A percentile compares a stretch with the other conserved stretches of the same genome.
Conservation (phyloP, 768 basidiomycete species). For the Cyclocybe aegerita region DNA sequence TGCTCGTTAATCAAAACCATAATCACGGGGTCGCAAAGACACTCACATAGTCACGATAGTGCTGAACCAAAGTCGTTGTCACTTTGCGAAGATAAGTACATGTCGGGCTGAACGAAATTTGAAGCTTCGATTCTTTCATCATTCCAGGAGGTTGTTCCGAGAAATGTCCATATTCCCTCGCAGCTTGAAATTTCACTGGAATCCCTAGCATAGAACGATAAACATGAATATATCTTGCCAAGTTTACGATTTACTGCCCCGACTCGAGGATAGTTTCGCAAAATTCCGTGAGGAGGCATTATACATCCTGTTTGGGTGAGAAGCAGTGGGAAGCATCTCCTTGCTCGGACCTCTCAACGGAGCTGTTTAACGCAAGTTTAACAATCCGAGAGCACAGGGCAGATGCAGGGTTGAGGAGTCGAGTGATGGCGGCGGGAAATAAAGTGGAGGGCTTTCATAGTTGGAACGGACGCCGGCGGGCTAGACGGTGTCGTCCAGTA, state of each 20-base stretch:
- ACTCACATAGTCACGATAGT: too few relatives aligned
- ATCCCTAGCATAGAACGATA: conserved; percentile 8
- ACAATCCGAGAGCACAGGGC: too few relatives aligned
- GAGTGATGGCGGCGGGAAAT: too few relatives aligned
- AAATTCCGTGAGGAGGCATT: conserved; percentile 4
- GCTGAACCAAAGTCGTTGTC: too few relatives aligned
- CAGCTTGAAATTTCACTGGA: conserved; percentile 5
- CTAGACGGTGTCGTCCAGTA: too few relatives aligned
- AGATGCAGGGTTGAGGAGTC: too few relatives aligned
- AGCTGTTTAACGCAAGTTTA: too few relatives aligned
- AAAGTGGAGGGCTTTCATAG: too few relatives aligned
- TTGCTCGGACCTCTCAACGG: not conserved
- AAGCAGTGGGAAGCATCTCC: not conserved
- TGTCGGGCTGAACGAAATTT: not conserved
- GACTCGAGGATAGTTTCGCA: conserved; percentile 6
- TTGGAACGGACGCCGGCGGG: too few relatives aligned
- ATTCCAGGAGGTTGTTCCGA: conserved; percentile 10
- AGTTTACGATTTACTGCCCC: conserved; percentile 7
- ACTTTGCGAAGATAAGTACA: not conserved
- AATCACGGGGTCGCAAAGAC: too few relatives aligned
- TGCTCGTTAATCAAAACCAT: too few relatives aligned
- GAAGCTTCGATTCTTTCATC: conserved; percentile 8
- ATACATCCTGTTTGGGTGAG: too few relatives aligned
- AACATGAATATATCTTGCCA: conserved; percentile 15
- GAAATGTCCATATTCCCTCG: conserved; percentile 7